Evolutionary conservation across 2,329 filamentous ascomycete species (phyloP).

Genomic region (Fonsecaea erecta): DNA sequence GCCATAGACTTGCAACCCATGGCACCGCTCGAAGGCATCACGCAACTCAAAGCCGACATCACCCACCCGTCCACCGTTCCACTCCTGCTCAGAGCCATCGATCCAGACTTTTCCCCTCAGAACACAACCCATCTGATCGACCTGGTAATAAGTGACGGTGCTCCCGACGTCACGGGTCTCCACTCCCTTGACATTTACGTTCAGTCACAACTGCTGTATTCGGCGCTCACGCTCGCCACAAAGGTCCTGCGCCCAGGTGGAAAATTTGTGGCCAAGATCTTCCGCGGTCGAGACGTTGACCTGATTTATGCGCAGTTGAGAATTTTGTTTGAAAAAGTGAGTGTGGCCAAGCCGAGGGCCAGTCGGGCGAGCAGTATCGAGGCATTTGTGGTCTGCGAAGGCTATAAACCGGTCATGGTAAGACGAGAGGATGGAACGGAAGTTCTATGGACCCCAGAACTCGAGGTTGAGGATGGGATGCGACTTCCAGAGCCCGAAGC

Average conservation of each 20-base stretch:
- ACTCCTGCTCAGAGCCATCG: conserved; percentile 80
- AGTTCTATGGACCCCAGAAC: conserved; percentile 33
- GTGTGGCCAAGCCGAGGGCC: conserved; percentile 90
- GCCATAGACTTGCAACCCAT: conserved; percentile 96
- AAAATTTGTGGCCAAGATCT: conserved; percentile 98
- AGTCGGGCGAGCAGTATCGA: conserved; percentile 96
- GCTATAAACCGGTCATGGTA: conserved; percentile 72
- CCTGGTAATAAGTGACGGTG: conserved; percentile 91
- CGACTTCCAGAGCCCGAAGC: conserved; percentile 23
- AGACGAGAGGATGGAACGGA: conserved; percentile 16
- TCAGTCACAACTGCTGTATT: conserved; percentile 92
- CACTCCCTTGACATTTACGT: conserved; percentile 99
- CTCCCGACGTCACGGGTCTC: conserved; percentile 92
- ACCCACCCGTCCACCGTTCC: conserved; percentile 96
- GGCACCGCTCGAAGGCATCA: conserved; percentile 88
- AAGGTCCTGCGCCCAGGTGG: conserved; percentile 91
- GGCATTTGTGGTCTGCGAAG: conserved; percentile 93
- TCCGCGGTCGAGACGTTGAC: conserved; percentile 92
- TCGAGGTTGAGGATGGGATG: conserved; percentile 43
- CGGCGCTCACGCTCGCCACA: conserved; percentile 88
- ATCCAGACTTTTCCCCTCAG: conserved; percentile 62
- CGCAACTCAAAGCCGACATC: conserved; percentile 90
- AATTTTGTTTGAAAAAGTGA: conserved; percentile 83
- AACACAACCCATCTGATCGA: conserved; percentile 73
- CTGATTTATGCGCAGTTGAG: conserved; percentile 92